A percentile compares a stretch with the other conserved stretches of the same genome.
phyloP scores from a whole-genome alignment of 2,329 filamentous ascomycete species.

The Diplodia seriata region DNA sequence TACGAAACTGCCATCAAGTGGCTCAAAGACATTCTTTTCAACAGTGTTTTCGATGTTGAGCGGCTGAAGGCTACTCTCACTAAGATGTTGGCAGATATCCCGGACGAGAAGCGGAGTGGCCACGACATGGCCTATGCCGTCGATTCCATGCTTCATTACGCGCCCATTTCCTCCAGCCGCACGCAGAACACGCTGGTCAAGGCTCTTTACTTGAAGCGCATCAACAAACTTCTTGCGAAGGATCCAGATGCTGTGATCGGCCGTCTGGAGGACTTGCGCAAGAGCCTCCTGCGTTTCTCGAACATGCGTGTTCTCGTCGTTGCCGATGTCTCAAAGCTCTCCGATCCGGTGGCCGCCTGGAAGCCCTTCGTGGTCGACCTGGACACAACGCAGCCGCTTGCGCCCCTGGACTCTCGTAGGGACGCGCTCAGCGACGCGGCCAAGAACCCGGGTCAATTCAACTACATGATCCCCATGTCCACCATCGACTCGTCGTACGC shows the following conservation, averaged over 20 bases:
- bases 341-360: conserved; percentile 81
- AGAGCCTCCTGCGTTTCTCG: conserved; percentile 77
- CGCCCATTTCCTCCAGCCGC: conserved; percentile 74
- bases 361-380: conserved; percentile 66
- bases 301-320: conserved; percentile 89
- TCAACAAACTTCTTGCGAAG: conserved; percentile 78
- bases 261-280: conserved; percentile 79
- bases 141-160: conserved; percentile 79
- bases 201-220: conserved; percentile 82
- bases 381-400: conserved; percentile 63
- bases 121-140: conserved; percentile 68
- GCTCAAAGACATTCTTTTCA: conserved; percentile 85
- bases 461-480: conserved; percentile 86
- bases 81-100: conserved; percentile 89
- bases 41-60: conserved; percentile 81
- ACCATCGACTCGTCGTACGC: conserved; percentile 92
- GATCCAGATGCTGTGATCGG: conserved; percentile 76
- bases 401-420: conserved; percentile 73
- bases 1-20: conserved; percentile 83
- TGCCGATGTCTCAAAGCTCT: conserved; percentile 77
- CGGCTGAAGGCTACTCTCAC: conserved; percentile 67
- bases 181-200: conserved; percentile 85
- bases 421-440: conserved; percentile 79
- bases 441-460: conserved; percentile 73
- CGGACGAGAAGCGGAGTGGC: conserved; percentile 88